Conservation (phyloP, 1,284 basidiomycete species). For the Fomitopsis pinicola region DNA sequence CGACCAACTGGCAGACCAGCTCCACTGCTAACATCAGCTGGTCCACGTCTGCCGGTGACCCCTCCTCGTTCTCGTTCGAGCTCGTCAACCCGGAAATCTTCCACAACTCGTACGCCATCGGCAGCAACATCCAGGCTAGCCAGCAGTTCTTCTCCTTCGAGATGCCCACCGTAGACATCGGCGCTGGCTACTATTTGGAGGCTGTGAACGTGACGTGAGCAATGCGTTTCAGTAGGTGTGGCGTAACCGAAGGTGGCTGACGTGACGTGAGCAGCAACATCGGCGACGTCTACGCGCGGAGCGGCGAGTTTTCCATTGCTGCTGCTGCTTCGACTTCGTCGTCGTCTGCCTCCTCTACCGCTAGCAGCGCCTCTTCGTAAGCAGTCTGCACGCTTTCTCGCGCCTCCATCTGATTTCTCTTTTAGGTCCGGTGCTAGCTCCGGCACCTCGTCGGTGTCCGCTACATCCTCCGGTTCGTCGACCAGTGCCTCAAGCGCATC, state of each 20-base stretch:
- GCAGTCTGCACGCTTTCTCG: not conserved
- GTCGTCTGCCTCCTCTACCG: slow-evolving; percentile 14
- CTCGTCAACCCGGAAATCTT: slow-evolving; percentile 45
- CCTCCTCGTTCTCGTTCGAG: slow-evolving; percentile 34
- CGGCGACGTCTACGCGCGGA: slow-evolving; percentile 39
- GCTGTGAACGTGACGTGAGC: slow-evolving; percentile 44
- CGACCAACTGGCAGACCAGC: slow-evolving; percentile 30
- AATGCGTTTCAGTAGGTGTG: not conserved
- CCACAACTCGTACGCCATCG: slow-evolving; percentile 52
- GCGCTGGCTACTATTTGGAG: slow-evolving; percentile 44
- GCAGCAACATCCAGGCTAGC: slow-evolving; percentile 49
- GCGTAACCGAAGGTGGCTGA: not conserved
- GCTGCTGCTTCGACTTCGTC: slow-evolving; percentile 19
- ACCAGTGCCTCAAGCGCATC: not conserved
- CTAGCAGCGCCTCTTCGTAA: slow-evolving; percentile 7
- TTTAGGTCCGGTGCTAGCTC: not conserved
- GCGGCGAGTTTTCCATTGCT: slow-evolving; percentile 41
- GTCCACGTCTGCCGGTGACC: slow-evolving; percentile 39
- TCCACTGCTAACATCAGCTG: slow-evolving; percentile 42
- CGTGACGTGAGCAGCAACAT: slow-evolving; percentile 37
- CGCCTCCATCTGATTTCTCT: not conserved
- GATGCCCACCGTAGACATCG: slow-evolving; percentile 46
- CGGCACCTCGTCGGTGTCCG: not conserved
- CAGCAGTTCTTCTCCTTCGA: slow-evolving; percentile 32
- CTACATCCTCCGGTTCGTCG: not conserved